phyloP scores from a whole-genome alignment of 2,329 filamentous ascomycete species.

The Alternaria postmessia region DNA sequence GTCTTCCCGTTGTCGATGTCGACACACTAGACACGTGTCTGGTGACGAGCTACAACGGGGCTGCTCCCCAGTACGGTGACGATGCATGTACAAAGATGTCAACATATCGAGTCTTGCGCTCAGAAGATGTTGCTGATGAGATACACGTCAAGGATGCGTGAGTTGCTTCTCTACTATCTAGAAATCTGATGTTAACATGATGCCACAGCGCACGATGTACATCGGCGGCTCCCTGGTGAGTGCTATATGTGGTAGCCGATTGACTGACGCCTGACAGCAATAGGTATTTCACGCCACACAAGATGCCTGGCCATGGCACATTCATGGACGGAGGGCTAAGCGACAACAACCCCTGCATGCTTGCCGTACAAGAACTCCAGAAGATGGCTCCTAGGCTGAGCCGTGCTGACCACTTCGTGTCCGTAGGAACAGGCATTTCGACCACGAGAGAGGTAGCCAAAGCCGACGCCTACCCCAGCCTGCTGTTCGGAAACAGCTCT shows the following conservation, averaged over 20 bases:
- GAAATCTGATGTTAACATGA: not conserved
- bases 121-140: not conserved
- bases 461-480: not conserved
- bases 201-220: conserved; percentile 1
- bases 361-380: too few relatives aligned
- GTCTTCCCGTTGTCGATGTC: conserved; percentile 1
- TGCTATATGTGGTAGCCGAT: not conserved
- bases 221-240: conserved; percentile 5
- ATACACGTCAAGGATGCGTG: conserved; percentile 1
- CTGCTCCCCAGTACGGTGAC: not conserved
- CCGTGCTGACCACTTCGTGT: too few relatives aligned
- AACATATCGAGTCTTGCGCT: conserved; percentile 3
- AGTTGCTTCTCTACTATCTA: not conserved
- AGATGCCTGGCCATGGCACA: too few relatives aligned
- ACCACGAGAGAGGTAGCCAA: too few relatives aligned
- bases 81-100: not conserved
- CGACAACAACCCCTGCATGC: too few relatives aligned
- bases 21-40: conserved; percentile 1
- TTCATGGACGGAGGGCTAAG: too few relatives aligned
- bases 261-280: not conserved
- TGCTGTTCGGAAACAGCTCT: conserved; percentile 2
- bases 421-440: too few relatives aligned
- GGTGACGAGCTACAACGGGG: conserved; percentile 4
- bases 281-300: conserved; percentile 2
- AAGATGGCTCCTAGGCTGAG: too few relatives aligned